Evolutionary conservation across 805 yeast genomes (phyloP).

Genomic region (Suhomyces faveliae): DNA sequence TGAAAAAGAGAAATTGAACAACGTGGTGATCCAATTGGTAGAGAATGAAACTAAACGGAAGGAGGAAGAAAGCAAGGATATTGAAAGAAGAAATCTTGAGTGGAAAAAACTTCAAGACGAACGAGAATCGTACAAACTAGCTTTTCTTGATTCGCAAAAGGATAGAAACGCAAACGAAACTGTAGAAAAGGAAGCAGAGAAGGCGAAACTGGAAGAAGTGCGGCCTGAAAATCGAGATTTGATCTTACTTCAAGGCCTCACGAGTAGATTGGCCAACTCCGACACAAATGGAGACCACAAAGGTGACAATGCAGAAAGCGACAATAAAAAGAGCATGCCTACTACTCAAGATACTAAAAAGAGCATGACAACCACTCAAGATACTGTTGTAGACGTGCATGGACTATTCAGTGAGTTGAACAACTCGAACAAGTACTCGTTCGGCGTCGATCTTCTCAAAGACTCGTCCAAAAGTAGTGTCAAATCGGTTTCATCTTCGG

Average conservation of each 20-base stretch:
- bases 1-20: constrained; percentile 10
- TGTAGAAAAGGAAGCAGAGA: neutral
- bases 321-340: constrained; percentile 6
- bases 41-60: neutral
- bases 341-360: constrained; percentile 10
- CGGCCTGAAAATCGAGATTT: neutral
- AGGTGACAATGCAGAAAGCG: neutral
- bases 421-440: neutral
- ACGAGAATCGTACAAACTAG: neutral
- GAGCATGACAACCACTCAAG: constrained; percentile 11
- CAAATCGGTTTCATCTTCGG: neutral
- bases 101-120: neutral
- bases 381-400: constrained; percentile 12
- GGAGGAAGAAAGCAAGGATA: neutral
- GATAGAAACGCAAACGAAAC: neutral
- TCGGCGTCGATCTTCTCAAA: neutral
- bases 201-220: neutral
- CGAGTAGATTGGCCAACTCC: neutral
- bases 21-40: neutral
- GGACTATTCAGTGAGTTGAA: constrained; percentile 11
- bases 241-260: neutral
- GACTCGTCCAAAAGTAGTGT: constrained; percentile 1
- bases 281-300: neutral
- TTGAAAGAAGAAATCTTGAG: neutral
- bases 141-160: neutral